Evolutionary conservation across 306 rosid genomes (phyloP), one percentile per base, ranked within the genome.

Genomic region (Cotoneaster glaucophyllus): DNA sequence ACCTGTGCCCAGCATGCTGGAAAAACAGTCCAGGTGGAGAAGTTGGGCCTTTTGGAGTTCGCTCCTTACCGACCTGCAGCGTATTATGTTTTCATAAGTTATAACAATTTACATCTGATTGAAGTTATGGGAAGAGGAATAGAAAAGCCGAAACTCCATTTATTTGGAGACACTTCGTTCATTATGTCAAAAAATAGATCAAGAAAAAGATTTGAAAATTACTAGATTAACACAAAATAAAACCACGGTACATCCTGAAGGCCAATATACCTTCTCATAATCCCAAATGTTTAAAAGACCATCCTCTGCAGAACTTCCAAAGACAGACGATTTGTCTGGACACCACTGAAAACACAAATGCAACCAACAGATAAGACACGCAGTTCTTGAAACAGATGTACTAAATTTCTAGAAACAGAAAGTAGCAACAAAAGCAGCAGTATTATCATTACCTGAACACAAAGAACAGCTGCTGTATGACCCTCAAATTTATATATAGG

Each of bases 1-100:
- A 95, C 99, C 99, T 96, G 90, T 96, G 99, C 77, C 99, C 99
- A 70, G 98, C 99, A 84, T 96, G 99, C 80, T 96, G 99, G 82
- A 96, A 96, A 82, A 96, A 89, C 90, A 96, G 82, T 74, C 97
- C 99, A 8, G 94, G 84, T 71, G 96, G 90, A 81, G 93, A 74
- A 80, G 63, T 84, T 62, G 88, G 76, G 57, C 87, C 75, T 82
- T 81, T 93, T 76, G 92, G 81, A 50, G 88, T 74, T 78, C 87
- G 93, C 87, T 96, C 97, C 85, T 89, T 90, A 79, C 93, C 84
- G 81, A 90, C 86, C 99, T 96, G 82, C 74, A 81, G 78, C 44
- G 52, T 26, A 68, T 4, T 65, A 66, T 53, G 65, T 67, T 44
- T 74, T 8, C 59, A 19, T 4, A 57, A 68, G 28, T 32, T 34